phyloP scores from a whole-genome alignment of 257 asterid genomes.

The Capsicum chinense region DNA sequence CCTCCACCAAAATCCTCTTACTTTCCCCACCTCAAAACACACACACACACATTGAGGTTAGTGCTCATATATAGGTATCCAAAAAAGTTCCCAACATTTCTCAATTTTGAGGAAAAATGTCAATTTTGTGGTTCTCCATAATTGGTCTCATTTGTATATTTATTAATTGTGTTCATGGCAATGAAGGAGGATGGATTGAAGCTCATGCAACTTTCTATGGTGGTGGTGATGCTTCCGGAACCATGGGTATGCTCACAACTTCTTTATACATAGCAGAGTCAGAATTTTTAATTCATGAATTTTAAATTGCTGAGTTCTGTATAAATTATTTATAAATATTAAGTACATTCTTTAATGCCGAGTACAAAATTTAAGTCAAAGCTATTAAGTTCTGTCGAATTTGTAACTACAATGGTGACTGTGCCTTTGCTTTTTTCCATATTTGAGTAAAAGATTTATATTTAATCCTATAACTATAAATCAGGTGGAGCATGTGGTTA shows the following conservation, averaged over 20 bases:
- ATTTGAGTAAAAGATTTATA: not conserved
- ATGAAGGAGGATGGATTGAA: slow-evolving; percentile 56
- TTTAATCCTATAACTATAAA: no score
- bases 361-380: not conserved
- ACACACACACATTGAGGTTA: not conserved
- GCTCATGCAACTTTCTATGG: slow-evolving; percentile 77
- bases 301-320: not conserved
- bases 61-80: not conserved
- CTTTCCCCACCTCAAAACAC: not conserved
- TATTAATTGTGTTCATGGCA: slow-evolving; percentile 36
- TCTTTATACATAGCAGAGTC: not conserved
- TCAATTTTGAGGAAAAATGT: slow-evolving; percentile 26
- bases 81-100: not conserved
- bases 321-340: no score
- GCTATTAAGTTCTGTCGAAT: not conserved
- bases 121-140: not conserved
- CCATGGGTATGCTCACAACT: slow-evolving; percentile 49
- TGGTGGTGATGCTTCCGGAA: slow-evolving; percentile 69
- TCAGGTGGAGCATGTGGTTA: slow-evolving; percentile 59
- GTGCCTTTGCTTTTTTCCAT: not conserved
- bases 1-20: not conserved
- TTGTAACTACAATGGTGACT: no score
- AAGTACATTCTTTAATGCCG: no score
- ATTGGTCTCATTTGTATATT: slow-evolving; percentile 30
- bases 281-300: not conserved